These are phyloP conservation scores for Yamadazyma diddensiae DNA, from an alignment of 1,139 yeast genomes.

Conservation along the genomic window DNA sequence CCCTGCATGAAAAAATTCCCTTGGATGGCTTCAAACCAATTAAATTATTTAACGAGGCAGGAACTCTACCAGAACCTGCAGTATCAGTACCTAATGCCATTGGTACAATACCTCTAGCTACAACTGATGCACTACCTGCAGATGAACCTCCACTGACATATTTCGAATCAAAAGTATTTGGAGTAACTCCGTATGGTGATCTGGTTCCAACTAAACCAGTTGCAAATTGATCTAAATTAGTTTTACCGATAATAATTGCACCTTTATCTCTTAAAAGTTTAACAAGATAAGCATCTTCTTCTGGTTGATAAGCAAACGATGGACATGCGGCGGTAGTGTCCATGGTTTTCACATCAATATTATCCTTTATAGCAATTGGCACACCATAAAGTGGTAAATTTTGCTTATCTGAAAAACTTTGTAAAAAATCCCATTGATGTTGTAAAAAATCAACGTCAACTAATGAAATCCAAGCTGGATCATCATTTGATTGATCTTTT, in stretches of 20 bases:
- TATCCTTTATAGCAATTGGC: constrained; percentile 92
- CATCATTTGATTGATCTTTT: constrained; percentile 44
- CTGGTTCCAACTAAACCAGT: constrained; percentile 95
- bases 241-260: constrained; percentile 88
- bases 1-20: constrained; percentile 79
- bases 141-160: constrained; percentile 95
- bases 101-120: constrained; percentile 86
- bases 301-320: constrained; percentile 64
- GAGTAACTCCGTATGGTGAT: constrained; percentile 88
- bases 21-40: constrained; percentile 90
- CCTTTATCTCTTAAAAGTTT: constrained; percentile 71
- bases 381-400: constrained; percentile 77
- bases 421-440: constrained; percentile 79
- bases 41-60: constrained; percentile 91
- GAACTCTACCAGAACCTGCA: constrained; percentile 98
- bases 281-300: constrained; percentile 73
- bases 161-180: constrained; percentile 67
- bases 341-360: constrained; percentile 81
- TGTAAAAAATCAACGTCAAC: constrained; percentile 56
- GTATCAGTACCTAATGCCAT: constrained; percentile 92
- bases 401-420: constrained; percentile 53
- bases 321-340: constrained; percentile 96
- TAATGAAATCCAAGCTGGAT: constrained; percentile 90
- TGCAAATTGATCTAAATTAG: constrained; percentile 94
- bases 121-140: constrained; percentile 93